Base-by-base conservation (phyloP, 1,284 basidiomycete genomes). In the Sporisorium reilianum region DNA sequence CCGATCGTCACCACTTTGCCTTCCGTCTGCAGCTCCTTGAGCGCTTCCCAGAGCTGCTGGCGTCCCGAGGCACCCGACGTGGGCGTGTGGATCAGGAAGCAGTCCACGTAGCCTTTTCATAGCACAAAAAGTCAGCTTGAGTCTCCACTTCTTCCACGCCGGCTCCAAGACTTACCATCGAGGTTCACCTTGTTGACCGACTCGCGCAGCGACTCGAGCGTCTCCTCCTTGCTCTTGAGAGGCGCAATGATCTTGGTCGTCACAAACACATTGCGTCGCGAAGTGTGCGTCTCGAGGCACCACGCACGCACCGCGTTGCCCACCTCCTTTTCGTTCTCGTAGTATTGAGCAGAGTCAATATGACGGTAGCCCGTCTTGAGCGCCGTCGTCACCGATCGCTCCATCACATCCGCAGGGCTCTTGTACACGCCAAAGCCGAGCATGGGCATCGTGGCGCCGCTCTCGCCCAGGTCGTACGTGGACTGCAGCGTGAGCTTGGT, bases 51-150 rank as follows among this genome's bases (percentile, higher is more conserved):
- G 7, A 75, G 66, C 42, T 75, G 72, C 38, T 56, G 61, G 28
- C 72, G 55, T 5, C 72, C 72, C 11, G 61, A 60, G 9, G 64
- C 55, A 9, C 72, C 72, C 12, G 67, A 75, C 10, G 72, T 66
- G 18, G 72, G 72, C 11, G 72, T 75, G 53, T 75, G 72, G 53
- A 75, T 70, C 30, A 75, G 56, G 54, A 75, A 75, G 60, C 72
- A 75, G 41, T 75, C 72, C 14, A 75, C 72, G 36, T 75, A 75
- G 12, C 70, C 36, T 38, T 38, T 5, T 30, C n/a, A n/a, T 34
- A 7, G 12, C 32, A 34, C 6, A 34, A 30, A 9, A 30, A 30
- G 28, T 30, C 28, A 30, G 5, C n/a, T n/a, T n/a, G n/a, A n/a
- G n/a, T n/a, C n/a, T n/a, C n/a, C n/a, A n/a, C n/a, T n/a, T n/a